Evolutionary conservation across 306 rosid species (phyloP).

Genomic region (Hylodesmum podocarpum): DNA sequence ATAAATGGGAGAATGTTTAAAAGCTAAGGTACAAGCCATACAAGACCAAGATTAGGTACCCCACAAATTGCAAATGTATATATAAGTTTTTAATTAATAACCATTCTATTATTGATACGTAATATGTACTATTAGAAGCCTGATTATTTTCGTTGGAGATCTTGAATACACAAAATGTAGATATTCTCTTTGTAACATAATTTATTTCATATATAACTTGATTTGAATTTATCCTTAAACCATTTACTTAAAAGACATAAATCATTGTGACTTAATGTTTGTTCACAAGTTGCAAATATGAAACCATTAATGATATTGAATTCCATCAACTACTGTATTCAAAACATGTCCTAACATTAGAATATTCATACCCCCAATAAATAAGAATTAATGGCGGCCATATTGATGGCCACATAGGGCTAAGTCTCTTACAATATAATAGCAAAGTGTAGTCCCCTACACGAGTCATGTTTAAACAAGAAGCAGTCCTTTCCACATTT

Average conservation of each 20-base stretch:
- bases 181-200: no score
- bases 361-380: constrained; percentile 30
- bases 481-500: constrained; percentile 51
- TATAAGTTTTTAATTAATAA: no score
- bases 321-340: constrained; percentile 43
- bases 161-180: no score
- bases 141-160: no score
- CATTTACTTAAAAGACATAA: no score
- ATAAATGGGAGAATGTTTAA: constrained; percentile 44
- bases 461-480: constrained; percentile 60
- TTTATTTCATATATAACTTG: no score
- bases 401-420: constrained; percentile 39
- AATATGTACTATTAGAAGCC: no score
- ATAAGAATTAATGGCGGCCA: constrained; percentile 38
- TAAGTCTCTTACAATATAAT: constrained; percentile 26
- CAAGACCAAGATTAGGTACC: constrained; percentile 52
- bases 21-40: constrained; percentile 42
- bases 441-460: constrained; percentile 49
- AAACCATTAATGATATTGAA: constrained; percentile 43
- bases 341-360: constrained; percentile 45
- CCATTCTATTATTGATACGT: no score
- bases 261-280: no score
- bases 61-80: no score
- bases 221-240: no score
- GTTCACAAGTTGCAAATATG: constrained; percentile 48